Evolutionary conservation across 2,329 filamentous ascomycete species (phyloP).

Genomic region (Aspergillus sojae): DNA sequence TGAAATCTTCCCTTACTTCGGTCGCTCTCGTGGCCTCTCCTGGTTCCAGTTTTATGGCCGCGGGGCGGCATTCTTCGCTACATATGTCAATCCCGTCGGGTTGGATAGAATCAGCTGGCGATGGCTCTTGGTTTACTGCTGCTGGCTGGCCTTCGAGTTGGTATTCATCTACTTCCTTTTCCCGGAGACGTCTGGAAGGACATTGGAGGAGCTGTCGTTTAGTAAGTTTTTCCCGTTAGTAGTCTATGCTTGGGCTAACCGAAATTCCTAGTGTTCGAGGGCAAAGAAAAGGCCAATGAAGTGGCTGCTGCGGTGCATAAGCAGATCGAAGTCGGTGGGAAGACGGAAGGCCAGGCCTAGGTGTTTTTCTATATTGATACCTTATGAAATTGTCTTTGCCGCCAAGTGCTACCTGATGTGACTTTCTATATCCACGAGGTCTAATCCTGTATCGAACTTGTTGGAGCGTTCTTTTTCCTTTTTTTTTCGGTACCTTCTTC

Average conservation of each 20-base stretch:
- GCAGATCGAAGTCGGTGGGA: slow-evolving; percentile 26
- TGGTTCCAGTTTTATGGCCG: slow-evolving; percentile 59
- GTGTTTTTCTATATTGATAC: background rate
- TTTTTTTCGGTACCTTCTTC: background rate
- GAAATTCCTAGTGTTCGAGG: slow-evolving; percentile 38
- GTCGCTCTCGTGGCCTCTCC: slow-evolving; percentile 61
- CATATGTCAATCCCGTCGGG: slow-evolving; percentile 52
- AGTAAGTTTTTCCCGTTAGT: slow-evolving; percentile 31
- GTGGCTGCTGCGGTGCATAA: slow-evolving; percentile 42
- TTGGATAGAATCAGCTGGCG: slow-evolving; percentile 48
- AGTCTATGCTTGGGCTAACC: slow-evolving; percentile 14
- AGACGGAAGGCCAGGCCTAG: background rate
- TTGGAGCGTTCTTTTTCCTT: background rate
- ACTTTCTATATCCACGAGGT: background rate
- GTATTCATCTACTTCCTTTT: slow-evolving; percentile 50
- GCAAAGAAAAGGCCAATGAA: slow-evolving; percentile 37
- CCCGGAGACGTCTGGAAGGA: slow-evolving; percentile 47
- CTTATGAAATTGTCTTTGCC: background rate
- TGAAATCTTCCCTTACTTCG: slow-evolving; percentile 62
- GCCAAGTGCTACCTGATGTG: background rate
- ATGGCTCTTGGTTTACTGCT: slow-evolving; percentile 49
- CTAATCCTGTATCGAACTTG: background rate
- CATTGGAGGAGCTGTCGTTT: slow-evolving; percentile 52
- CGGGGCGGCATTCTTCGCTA: slow-evolving; percentile 53
- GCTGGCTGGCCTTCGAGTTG: slow-evolving; percentile 46